A percentile compares a stretch with the other conserved stretches of the same genome.
These are phyloP conservation scores for Euphorbia tirucalli DNA, from an alignment of 345 rosid genomes.

Conservation along the genomic window DNA sequence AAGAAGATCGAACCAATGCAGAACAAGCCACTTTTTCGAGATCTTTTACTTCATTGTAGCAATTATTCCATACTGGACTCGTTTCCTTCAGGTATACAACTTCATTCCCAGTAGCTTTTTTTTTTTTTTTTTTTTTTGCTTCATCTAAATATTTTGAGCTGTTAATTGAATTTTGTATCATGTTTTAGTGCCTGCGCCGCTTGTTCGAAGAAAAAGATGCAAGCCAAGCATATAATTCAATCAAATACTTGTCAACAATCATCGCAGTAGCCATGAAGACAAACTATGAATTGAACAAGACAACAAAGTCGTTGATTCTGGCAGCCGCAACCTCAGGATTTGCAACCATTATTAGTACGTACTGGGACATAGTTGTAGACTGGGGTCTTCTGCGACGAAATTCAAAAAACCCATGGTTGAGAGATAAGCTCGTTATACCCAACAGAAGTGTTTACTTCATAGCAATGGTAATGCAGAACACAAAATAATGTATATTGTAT, in stretches of 20 bases:
- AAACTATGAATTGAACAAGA: constrained; percentile 27
- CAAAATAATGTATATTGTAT: background rate
- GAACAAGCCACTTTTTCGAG: constrained; percentile 40
- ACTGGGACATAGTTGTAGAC: constrained; percentile 72
- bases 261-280: constrained; percentile 54
- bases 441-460: constrained; percentile 53
- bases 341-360: constrained; percentile 50
- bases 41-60: constrained; percentile 48
- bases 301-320: constrained; percentile 38
- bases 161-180: background rate
- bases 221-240: constrained; percentile 39
- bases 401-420: constrained; percentile 71
- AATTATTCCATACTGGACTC: constrained; percentile 68
- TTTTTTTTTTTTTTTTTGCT: no score
- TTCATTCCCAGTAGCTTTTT: background rate
- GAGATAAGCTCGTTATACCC: constrained; percentile 67
- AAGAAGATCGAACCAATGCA: constrained; percentile 47
- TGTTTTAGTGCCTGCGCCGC: constrained; percentile 54
- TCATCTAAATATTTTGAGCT: background rate
- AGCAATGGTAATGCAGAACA: constrained; percentile 54
- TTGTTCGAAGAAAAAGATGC: constrained; percentile 54
- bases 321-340: constrained; percentile 50
- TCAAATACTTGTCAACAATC: constrained; percentile 63
- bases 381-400: constrained; percentile 70
- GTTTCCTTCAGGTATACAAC: constrained; percentile 58